These are phyloP conservation scores for Aspergillus sp. DNA, from an alignment of 2,329 filamentous ascomycete species.

Conservation along the genomic window DNA sequence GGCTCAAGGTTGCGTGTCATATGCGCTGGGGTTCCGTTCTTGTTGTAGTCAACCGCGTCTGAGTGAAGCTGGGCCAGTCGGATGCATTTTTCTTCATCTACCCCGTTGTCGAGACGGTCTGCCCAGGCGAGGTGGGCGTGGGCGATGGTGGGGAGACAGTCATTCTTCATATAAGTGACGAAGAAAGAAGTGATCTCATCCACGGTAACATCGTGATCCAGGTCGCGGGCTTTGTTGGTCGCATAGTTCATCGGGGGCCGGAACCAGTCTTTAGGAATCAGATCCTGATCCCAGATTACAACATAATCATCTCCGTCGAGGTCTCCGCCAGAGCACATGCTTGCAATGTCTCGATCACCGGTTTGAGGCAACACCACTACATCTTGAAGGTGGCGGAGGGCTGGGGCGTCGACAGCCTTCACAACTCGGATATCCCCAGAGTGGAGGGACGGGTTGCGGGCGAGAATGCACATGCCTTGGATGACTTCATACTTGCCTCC, in stretches of 20 bases:
- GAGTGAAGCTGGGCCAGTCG: constrained; percentile 79
- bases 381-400: constrained; percentile 74
- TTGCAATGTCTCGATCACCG: constrained; percentile 80
- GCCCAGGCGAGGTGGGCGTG: constrained; percentile 75
- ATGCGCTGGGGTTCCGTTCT: constrained; percentile 75
- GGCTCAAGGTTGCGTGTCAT: constrained; percentile 64
- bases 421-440: constrained; percentile 90
- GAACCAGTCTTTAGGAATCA: constrained; percentile 71
- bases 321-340: constrained; percentile 95
- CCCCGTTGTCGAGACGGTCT: constrained; percentile 61
- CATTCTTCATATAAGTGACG: constrained; percentile 88
- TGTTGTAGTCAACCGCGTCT: constrained; percentile 88
- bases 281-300: constrained; percentile 78
- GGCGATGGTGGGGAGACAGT: constrained; percentile 76
- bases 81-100: constrained; percentile 68
- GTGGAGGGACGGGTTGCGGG: constrained; percentile 90
- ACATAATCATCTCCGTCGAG: constrained; percentile 96
- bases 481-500: constrained; percentile 62
- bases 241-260: constrained; percentile 74
- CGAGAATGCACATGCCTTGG: constrained; percentile 75
- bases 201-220: constrained; percentile 63
- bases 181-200: constrained; percentile 81
- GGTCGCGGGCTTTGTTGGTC: constrained; percentile 53
- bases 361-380: constrained; percentile 83
- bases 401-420: constrained; percentile 70